Evolutionary conservation across 148 eudicot species (phyloP), one percentile per base, ranked within the genome.

Genomic region (Camellia granthamiana): DNA sequence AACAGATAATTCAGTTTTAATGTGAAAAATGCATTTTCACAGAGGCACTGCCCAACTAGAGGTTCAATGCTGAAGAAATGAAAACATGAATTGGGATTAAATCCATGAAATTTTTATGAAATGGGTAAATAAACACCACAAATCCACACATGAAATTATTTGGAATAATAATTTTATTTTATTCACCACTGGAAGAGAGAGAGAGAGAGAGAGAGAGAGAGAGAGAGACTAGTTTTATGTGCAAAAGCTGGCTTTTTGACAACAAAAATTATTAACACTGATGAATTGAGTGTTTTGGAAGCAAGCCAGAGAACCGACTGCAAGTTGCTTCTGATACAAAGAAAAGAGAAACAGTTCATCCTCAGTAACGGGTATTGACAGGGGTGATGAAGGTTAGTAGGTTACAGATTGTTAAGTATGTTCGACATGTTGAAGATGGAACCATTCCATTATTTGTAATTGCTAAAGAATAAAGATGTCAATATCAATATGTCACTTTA

Each of bases 41-140:
- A 15, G 55, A 44, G 68, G 23, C 21, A 76, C 23, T 47, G 65
- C 78, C 41, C 68, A 60, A 49, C 58, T 19, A 63, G 79, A 77
- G 70, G 70, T 46, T 44, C 54, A 23, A 47, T n/a, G 10, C 56
- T 77, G 70, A 56, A 74, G 64, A 9, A 23, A 62, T 77, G n/a
- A 63, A 51, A 77, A 12, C 18, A 13, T 62, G 52, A 13, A 76
- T 23, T 11, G 68, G 41, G 54, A 63, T 61, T 64, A 49, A 21
- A 47, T 49, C 69, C 14, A 52, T 62, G 44, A 38, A 55, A 47
- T 52, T 65, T 58, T 14, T 41, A 52, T 54, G 1, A 2, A 72
- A 49, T 9, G 21, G 18, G 16, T 52, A 51, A 21, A 30, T 30
- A 6, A 66, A 41, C 23, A 51, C 56, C 43, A 52, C 3, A 10